phyloP scores from a whole-genome alignment of 805 yeast species.

The Nakazawaea sp. region DNA sequence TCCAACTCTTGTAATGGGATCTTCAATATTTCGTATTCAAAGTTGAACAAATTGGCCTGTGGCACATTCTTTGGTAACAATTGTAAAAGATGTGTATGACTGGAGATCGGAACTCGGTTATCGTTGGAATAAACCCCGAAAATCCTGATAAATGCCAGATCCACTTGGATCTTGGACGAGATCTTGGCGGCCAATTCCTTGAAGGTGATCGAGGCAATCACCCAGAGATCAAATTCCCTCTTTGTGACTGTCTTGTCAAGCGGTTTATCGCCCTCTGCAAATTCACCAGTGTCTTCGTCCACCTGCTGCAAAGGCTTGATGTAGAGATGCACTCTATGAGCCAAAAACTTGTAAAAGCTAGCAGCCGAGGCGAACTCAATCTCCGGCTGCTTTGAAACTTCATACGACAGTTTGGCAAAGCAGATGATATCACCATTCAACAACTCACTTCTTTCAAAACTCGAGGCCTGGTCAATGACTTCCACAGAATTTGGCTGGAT shows the following conservation, averaged over 20 bases:
- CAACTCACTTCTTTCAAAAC: constrained; percentile 52
- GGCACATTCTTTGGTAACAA: constrained; percentile 35
- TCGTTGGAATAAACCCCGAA: constrained; percentile 54
- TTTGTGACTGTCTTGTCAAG: constrained; percentile 7
- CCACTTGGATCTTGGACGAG: constrained; percentile 44
- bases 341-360: constrained; percentile 47
- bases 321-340: constrained; percentile 54
- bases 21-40: constrained; percentile 73
- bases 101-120: constrained; percentile 42
- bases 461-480: constrained; percentile 26
- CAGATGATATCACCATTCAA: constrained; percentile 63
- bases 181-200: constrained; percentile 55
- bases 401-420: constrained; percentile 14
- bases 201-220: constrained; percentile 54
- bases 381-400: background rate
- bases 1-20: constrained; percentile 75
- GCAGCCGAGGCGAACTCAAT: constrained; percentile 26
- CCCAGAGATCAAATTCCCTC: constrained; percentile 62
- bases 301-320: constrained; percentile 36
- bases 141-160: constrained; percentile 58
- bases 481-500: constrained; percentile 48
- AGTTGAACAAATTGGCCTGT: constrained; percentile 32
- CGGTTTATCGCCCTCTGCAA: constrained; percentile 15
- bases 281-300: constrained; percentile 42
- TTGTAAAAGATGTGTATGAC: constrained; percentile 25